Percentiles rank a stretch among this genome's conserved stretches.
phyloP scores from a whole-genome alignment of 768 basidiomycete genomes.

The Leccinum pellstonianum region DNA sequence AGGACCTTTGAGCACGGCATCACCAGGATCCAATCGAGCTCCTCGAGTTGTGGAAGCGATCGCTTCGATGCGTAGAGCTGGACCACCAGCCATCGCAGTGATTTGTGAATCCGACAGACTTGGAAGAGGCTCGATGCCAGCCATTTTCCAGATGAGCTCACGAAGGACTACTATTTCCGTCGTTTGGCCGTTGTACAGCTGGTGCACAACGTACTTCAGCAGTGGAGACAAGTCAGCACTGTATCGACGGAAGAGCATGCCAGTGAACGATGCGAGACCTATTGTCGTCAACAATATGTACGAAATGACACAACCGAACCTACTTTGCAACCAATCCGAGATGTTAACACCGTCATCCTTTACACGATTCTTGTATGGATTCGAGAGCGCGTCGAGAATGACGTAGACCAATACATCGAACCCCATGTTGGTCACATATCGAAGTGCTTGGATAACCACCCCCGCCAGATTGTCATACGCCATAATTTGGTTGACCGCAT shows the following conservation, averaged over 20 bases:
- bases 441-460: slow-evolving; percentile 85
- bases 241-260: slow-evolving; percentile 87
- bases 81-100: slow-evolving; percentile 87
- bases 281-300: slow-evolving; percentile 20
- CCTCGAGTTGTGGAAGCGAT: slow-evolving; percentile 79
- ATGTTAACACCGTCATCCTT: slow-evolving; percentile 93
- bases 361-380: slow-evolving; percentile 75
- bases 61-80: slow-evolving; percentile 82
- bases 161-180: slow-evolving; percentile 90
- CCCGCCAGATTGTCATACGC: slow-evolving; percentile 91
- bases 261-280: slow-evolving; percentile 93
- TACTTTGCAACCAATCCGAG: slow-evolving; percentile 90
- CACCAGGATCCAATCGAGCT: slow-evolving; percentile 64
- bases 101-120: slow-evolving; percentile 89
- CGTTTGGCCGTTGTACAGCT: slow-evolving; percentile 77
- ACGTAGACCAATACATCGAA: slow-evolving; percentile 91
- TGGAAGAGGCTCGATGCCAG: slow-evolving; percentile 87
- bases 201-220: slow-evolving; percentile 88
- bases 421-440: slow-evolving; percentile 89
- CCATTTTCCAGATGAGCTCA: slow-evolving; percentile 93
- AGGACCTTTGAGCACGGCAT: slow-evolving; percentile 63
- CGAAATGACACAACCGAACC: slow-evolving; percentile 33
- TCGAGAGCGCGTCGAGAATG: slow-evolving; percentile 83
- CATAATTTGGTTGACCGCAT: slow-evolving; percentile 92
- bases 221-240: slow-evolving; percentile 80